A percentile compares a stretch with the other conserved stretches of the same genome.
phyloP scores from a whole-genome alignment of 192 early-diverging fungal genomes.

The Coemansia sp. region DNA sequence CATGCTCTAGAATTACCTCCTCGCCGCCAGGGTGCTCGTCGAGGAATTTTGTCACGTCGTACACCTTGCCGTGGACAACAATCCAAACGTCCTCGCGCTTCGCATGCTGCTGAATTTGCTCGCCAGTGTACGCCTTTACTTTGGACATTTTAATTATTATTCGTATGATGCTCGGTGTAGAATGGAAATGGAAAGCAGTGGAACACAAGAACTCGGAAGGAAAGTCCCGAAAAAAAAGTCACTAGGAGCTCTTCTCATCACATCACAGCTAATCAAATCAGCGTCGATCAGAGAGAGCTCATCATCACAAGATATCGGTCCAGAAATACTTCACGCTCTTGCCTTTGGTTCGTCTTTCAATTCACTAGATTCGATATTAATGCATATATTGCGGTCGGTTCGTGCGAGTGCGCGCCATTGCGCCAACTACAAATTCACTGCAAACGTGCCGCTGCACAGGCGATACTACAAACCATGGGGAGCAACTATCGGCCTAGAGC shows the following conservation, averaged over 20 bases:
- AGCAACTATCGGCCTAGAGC: slow-evolving; percentile 85
- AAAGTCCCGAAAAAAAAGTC: neutral
- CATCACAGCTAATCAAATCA: neutral
- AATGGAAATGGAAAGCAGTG: too few species aligned
- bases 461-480: slow-evolving; percentile 51
- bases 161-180: too few species aligned
- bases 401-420: neutral
- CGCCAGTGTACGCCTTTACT: slow-evolving; percentile 61
- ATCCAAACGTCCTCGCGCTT: slow-evolving; percentile 80
- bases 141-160: slow-evolving; percentile 53
- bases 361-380: neutral
- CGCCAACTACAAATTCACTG: neutral
- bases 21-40: slow-evolving; percentile 98
- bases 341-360: neutral
- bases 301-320: too few species aligned
- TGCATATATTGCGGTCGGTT: neutral
- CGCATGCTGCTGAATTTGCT: slow-evolving; percentile 75
- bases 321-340: neutral
- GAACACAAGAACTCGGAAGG: too few species aligned
- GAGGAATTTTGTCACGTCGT: slow-evolving; percentile 78
- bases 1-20: slow-evolving; percentile 92
- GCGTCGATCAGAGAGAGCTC: neutral
- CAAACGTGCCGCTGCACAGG: neutral
- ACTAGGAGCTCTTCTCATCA: too few species aligned
- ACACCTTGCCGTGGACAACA: slow-evolving; percentile 76